Conservation (phyloP, 2,329 filamentous ascomycete genomes). For the Truncatella angustata region DNA sequence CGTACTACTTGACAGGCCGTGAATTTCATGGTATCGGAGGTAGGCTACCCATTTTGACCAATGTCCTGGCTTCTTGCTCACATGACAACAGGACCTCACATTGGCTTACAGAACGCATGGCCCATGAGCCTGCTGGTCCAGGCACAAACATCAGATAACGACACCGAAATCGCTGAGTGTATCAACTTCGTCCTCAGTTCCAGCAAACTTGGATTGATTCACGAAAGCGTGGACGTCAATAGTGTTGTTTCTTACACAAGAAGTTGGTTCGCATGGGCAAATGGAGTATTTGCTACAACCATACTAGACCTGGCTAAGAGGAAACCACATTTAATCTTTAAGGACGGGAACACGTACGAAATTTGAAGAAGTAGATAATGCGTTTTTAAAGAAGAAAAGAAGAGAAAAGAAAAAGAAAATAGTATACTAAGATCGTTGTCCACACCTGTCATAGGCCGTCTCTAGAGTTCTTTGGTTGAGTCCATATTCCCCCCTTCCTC, state of each 20-base stretch:
- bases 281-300: constrained; percentile 91
- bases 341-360: constrained; percentile 57
- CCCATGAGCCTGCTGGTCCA: constrained; percentile 94
- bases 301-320: constrained; percentile 85
- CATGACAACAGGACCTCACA: constrained; percentile 51
- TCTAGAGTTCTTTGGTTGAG: too few relatives aligned
- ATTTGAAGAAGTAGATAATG: constrained; percentile 26
- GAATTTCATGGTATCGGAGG: constrained; percentile 88
- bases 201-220: constrained; percentile 75
- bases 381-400: not conserved
- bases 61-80: constrained; percentile 10
- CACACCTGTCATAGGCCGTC: too few relatives aligned
- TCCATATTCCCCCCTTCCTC: too few relatives aligned
- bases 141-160: constrained; percentile 82
- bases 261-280: constrained; percentile 98
- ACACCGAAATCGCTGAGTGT: constrained; percentile 75
- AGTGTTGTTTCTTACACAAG: constrained; percentile 66
- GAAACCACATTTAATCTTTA: constrained; percentile 86
- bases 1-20: constrained; percentile 78
- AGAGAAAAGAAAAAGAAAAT: not conserved
- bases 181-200: constrained; percentile 73
- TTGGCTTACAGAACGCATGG: constrained; percentile 90
- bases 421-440: too few relatives aligned
- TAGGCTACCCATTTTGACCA: constrained; percentile 32
- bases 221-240: constrained; percentile 90